These are phyloP conservation scores for Inonotus obliquus DNA, from an alignment of 1,284 basidiomycete species.

Conservation along the genomic window DNA sequence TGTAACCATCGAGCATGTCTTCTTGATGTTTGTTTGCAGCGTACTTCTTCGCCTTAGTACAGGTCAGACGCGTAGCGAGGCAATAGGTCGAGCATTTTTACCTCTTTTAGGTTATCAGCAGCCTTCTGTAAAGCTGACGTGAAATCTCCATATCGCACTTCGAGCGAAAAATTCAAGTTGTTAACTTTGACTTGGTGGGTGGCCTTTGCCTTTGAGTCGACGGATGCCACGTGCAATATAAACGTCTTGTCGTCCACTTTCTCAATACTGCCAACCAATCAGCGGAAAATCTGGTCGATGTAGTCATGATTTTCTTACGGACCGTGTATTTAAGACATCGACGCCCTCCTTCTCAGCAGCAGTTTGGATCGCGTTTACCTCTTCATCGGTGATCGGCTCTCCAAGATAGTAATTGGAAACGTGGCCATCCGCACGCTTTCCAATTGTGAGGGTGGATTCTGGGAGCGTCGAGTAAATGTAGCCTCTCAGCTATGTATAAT, in stretches of 20 bases:
- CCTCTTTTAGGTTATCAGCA: constrained; percentile 57
- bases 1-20: constrained; percentile 74
- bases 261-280: constrained; percentile 15
- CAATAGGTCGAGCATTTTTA: constrained; percentile 23
- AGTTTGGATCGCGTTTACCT: constrained; percentile 68
- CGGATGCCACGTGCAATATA: constrained; percentile 70
- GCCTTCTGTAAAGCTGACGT: constrained; percentile 50
- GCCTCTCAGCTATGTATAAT: constrained; percentile 50
- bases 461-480: constrained; percentile 68
- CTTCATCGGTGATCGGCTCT: constrained; percentile 61
- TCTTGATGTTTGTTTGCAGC: constrained; percentile 68
- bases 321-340: constrained; percentile 82
- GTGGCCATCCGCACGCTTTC: constrained; percentile 72
- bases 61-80: neutral
- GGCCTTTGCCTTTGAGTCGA: constrained; percentile 34
- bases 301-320: neutral
- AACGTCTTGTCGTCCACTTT: constrained; percentile 38
- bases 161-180: constrained; percentile 45
- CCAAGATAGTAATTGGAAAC: constrained; percentile 81
- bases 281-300: neutral
- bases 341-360: constrained; percentile 68
- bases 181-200: constrained; percentile 45
- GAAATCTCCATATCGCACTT: constrained; percentile 70
- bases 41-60: constrained; percentile 58
- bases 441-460: constrained; percentile 65